Percentiles rank a stretch among this genome's conserved stretches.
Conservation (phyloP, 306 rosid species). For the Malus orientalis region DNA sequence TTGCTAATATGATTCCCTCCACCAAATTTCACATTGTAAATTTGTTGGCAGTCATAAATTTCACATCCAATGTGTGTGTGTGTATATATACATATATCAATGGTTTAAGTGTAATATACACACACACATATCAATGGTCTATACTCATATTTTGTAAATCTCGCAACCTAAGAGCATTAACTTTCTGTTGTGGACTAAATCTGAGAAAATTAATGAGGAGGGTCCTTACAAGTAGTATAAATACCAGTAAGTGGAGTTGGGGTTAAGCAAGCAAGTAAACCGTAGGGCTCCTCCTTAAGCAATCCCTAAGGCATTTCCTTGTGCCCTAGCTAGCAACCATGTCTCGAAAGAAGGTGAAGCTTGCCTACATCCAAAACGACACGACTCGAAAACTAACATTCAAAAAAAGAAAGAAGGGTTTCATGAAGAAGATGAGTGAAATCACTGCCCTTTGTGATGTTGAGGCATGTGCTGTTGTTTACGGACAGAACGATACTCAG, state of each 20-base stretch:
- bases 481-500: slow-evolving; percentile 16
- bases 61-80: too few relatives aligned
- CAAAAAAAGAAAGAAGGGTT: background rate
- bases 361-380: background rate
- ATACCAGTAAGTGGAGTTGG: background rate
- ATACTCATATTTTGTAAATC: too few relatives aligned
- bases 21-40: too few relatives aligned
- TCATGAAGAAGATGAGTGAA: background rate
- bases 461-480: slow-evolving; percentile 41
- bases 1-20: too few relatives aligned
- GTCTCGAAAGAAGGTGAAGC: background rate
- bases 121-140: too few relatives aligned
- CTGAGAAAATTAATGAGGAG: too few relatives aligned
- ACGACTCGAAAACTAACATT: background rate
- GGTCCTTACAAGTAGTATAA: background rate
- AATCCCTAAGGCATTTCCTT: background rate
- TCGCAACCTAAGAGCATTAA: background rate
- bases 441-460: slow-evolving; percentile 9
- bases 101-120: too few relatives aligned
- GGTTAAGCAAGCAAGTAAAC: background rate
- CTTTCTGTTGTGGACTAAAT: background rate
- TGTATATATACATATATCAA: accelerated
- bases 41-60: too few relatives aligned
- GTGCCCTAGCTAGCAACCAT: background rate
- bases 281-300: too few relatives aligned